Conservation (phyloP, 78 protist species). For the Dictyostelium capitatum region DNA sequence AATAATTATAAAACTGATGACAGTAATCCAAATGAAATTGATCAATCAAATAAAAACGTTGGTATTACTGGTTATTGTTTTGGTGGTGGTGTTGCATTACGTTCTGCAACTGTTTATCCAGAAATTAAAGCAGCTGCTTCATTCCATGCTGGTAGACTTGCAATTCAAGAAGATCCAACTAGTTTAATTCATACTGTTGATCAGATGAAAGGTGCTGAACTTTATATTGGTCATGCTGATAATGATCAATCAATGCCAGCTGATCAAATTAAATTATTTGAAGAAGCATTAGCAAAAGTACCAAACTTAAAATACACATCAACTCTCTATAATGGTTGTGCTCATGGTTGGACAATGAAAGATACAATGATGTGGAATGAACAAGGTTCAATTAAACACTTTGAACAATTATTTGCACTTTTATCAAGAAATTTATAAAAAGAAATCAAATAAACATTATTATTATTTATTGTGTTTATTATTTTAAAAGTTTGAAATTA, state of each 20-base stretch:
- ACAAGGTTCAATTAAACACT: slow-evolving; percentile 16
- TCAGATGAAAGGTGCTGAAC: not conserved
- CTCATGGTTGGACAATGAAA: slow-evolving; percentile 58
- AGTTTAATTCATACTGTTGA: not conserved
- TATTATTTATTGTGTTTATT: no score
- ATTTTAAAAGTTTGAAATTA: no score
- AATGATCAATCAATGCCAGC: slow-evolving; percentile 25
- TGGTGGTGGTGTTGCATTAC: slow-evolving; percentile 41
- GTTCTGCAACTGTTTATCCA: not conserved
- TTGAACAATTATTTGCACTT: not conserved
- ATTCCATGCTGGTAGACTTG: slow-evolving; percentile 47
- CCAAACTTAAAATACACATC: slow-evolving; percentile 9
- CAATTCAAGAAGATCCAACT: not conserved
- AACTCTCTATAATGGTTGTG: not conserved
- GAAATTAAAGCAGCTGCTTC: slow-evolving; percentile 27
- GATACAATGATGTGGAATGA: slow-evolving; percentile 33
- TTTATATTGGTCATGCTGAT: slow-evolving; percentile 71
- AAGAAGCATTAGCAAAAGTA: slow-evolving; percentile 7
- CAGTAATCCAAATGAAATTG: not conserved
- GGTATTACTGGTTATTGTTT: slow-evolving; percentile 58
- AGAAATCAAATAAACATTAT: not conserved
- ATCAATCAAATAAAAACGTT: not conserved
- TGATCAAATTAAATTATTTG: slow-evolving; percentile 1
- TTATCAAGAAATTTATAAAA: not conserved
- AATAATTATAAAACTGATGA: not conserved